phyloP scores from a whole-genome alignment of 352 stramenopile genomes.

The Phytopythium ostracodes region DNA sequence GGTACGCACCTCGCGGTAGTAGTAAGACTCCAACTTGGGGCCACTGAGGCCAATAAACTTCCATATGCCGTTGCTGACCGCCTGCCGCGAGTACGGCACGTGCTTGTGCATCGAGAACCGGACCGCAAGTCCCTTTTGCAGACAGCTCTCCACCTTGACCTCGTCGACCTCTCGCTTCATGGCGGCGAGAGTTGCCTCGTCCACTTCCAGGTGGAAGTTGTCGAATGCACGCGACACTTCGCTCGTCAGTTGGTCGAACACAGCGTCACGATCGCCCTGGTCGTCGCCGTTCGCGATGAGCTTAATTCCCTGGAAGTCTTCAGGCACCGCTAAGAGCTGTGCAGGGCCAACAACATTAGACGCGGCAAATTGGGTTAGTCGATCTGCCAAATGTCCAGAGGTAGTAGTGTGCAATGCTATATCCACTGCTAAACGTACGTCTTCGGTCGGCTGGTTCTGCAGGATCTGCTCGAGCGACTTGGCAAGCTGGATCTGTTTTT shows the following conservation, averaged over 20 bases:
- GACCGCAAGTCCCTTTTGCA: slow-evolving; percentile 21
- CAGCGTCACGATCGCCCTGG: slow-evolving; percentile 14
- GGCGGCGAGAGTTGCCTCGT: slow-evolving; percentile 13
- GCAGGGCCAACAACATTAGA: not conserved
- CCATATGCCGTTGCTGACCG: slow-evolving; percentile 30
- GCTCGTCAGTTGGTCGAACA: slow-evolving; percentile 19
- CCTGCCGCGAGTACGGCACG: slow-evolving; percentile 25
- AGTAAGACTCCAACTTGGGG: slow-evolving; percentile 21
- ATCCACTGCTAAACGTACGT: slow-evolving; percentile 9
- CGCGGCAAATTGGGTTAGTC: not conserved
- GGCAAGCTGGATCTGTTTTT: slow-evolving; percentile 32
- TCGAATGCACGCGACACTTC: slow-evolving; percentile 20
- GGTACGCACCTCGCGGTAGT: slow-evolving; percentile 27
- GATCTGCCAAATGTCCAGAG: not conserved
- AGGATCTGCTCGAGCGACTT: slow-evolving; percentile 39
- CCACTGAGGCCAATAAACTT: slow-evolving; percentile 27
- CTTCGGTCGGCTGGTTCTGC: slow-evolving; percentile 18
- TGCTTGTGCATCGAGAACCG: slow-evolving; percentile 27
- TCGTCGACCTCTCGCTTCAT: slow-evolving; percentile 18
- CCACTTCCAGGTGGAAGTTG: slow-evolving; percentile 20
- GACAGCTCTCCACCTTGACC: slow-evolving; percentile 19
- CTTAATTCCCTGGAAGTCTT: not conserved
- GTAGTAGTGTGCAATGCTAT: not conserved
- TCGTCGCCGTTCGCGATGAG: slow-evolving; percentile 13
- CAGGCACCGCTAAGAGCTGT: slow-evolving; percentile 4